Conservation (phyloP, 2,329 filamentous ascomycete genomes). For the Lecanicillium sp. region DNA sequence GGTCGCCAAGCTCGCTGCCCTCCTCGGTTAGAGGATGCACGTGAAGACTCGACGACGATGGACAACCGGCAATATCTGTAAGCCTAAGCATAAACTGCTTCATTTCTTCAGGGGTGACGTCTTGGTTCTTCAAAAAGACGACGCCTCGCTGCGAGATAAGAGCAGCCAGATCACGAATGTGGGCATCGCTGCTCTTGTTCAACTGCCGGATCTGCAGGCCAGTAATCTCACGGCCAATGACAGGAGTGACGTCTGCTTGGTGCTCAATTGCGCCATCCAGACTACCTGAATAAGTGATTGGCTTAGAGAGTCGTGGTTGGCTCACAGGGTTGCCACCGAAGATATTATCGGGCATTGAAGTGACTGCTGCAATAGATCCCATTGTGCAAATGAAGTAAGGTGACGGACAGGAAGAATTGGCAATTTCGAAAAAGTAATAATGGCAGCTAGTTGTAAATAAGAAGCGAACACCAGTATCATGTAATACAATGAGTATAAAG, state of each 20-base stretch:
- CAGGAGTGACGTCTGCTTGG: constrained; percentile 44
- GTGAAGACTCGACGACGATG: constrained; percentile 46
- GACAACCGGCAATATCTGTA: constrained; percentile 51
- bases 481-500: no score
- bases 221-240: constrained; percentile 56
- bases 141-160: constrained; percentile 62
- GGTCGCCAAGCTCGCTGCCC: constrained; percentile 42
- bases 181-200: constrained; percentile 54
- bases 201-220: constrained; percentile 52
- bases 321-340: constrained; percentile 22
- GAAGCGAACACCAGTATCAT: no score
- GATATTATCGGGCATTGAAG: constrained; percentile 14
- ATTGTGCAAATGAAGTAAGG: no score
- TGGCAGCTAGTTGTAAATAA: no score
- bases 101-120: constrained; percentile 51
- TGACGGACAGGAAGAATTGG: no score
- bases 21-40: constrained; percentile 53
- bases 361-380: constrained; percentile 10
- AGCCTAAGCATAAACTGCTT: constrained; percentile 57
- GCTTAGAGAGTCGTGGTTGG: constrained; percentile 17
- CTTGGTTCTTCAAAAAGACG: constrained; percentile 61
- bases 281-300: constrained; percentile 10
- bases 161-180: constrained; percentile 59
- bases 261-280: constrained; percentile 10
- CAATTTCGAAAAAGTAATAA: no score